These are phyloP conservation scores for Delonix regia DNA, from an alignment of 306 rosid genomes.

Conservation along the genomic window DNA sequence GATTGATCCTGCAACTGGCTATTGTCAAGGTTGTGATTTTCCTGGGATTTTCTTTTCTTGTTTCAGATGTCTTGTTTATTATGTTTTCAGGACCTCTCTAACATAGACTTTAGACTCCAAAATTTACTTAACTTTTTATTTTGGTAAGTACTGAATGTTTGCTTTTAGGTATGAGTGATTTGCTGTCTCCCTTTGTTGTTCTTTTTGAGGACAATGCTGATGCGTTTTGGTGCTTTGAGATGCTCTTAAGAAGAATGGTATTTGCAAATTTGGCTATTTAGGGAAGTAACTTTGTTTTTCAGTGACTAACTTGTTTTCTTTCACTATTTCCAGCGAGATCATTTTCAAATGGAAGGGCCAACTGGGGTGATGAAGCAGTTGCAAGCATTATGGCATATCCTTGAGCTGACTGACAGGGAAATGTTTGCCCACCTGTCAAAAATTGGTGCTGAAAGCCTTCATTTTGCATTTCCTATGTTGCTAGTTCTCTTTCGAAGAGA, in stretches of 20 bases:
- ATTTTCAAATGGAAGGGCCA: conserved; percentile 94
- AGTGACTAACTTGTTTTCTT: conserved; percentile 44
- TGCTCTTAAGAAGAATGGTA: conserved; percentile 98
- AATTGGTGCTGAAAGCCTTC: conserved; percentile 94
- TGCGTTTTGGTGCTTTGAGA: conserved; percentile 98
- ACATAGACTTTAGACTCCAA: conserved; percentile 24
- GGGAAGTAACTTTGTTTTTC: conserved; percentile 29
- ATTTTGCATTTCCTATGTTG: conserved; percentile 94
- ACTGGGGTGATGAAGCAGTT: conserved; percentile 93
- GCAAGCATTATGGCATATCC: conserved; percentile 74
- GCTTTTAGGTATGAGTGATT: conserved; percentile 88
- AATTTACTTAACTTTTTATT: not conserved
- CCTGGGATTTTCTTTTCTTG: conserved; percentile 26
- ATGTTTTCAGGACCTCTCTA: conserved; percentile 6
- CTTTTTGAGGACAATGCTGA: conserved; percentile 94
- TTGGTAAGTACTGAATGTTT: conserved; percentile 37
- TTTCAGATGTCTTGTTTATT: not conserved
- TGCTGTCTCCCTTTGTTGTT: conserved; percentile 93
- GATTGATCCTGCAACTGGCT: conserved; percentile 95
- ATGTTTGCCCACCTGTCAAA: conserved; percentile 76
- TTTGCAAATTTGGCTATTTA: conserved; percentile 42
- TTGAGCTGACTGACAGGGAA: conserved; percentile 80
- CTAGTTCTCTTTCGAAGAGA: conserved; percentile 92
- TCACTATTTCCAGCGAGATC: conserved; percentile 64
- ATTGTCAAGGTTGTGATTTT: conserved; percentile 81